Conservation (phyloP, 1,284 basidiomycete species). For the Anthracocystis setariae region DNA sequence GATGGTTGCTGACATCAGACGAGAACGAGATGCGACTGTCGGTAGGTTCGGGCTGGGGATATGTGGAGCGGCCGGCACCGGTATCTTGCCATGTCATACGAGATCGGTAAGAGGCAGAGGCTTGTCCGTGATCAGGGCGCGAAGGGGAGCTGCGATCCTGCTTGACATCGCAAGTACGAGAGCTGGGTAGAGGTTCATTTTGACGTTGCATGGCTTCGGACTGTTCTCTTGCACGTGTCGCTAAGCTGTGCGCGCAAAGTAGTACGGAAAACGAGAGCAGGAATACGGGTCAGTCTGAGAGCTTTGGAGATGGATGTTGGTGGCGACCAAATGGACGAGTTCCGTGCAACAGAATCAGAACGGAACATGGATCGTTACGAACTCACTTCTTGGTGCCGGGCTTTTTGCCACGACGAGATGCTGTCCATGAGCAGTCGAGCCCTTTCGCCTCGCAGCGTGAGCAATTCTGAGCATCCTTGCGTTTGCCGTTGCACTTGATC, state of each 20-base stretch:
- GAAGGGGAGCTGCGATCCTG: conserved; percentile 21
- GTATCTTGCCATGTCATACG: conserved; percentile 19
- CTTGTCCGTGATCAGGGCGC: conserved; percentile 4
- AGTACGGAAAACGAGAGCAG: not conserved
- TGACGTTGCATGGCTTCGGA: conserved; percentile 36
- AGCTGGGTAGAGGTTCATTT: conserved; percentile 8
- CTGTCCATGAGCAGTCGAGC: conserved; percentile 46
- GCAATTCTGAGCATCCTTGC: conserved; percentile 47
- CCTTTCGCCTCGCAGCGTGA: conserved; percentile 46
- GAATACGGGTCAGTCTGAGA: conserved; percentile 1
- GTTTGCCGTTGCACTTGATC: conserved; percentile 53
- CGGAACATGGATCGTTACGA: not conserved
- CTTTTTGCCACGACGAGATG: conserved; percentile 44
- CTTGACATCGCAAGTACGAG: conserved; percentile 10
- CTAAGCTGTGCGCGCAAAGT: conserved; percentile 16
- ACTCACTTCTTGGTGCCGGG: conserved; percentile 51
- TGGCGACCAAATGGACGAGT: not conserved
- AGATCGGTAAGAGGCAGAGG: conserved; percentile 10
- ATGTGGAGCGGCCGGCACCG: conserved; percentile 1
- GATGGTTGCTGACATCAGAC: conserved; percentile 42
- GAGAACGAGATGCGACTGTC: conserved; percentile 13
- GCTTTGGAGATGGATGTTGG: not conserved
- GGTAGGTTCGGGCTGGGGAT: conserved; percentile 2
- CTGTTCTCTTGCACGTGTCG: conserved; percentile 44
- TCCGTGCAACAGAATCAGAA: not conserved